Base-by-base conservation (phyloP, 2,329 filamentous ascomycete genomes). In the Ascosphaera aggregata region DNA sequence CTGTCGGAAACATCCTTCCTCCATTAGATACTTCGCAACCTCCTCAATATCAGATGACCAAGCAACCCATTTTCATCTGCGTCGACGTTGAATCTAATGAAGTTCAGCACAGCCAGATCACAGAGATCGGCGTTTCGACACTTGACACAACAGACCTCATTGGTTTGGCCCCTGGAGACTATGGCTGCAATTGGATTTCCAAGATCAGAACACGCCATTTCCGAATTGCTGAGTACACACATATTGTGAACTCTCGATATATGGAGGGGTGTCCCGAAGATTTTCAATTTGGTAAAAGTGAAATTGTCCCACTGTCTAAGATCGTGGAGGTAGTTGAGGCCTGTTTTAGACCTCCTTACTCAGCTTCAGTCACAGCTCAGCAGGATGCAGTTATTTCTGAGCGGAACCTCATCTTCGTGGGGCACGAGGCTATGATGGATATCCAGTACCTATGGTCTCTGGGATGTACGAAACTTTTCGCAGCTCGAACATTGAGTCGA, bases 21-120 rank as follows among this genome's bases (percentile, higher is more conserved):
- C 52, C 48, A 2, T 49, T 73, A 31, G 56, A 69, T 49, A 47
- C 66, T 34, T 52, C 55, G n/a, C 47, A 61, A 31, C 55, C 60
- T 0, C 55, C 56, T 2, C 62, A 63, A 1, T 65, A 63, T 42
- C 42, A 53, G 0, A 64, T 65, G 39, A 67, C 73, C 19, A 49
- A 55, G 9, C 60, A 65, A n/a, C 65, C 71, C 1, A 64, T 91
- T 5, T 77, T 94, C 47, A 63, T 93, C 42, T 73, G 69, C 44
- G 63, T 95, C 35, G 89, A 98, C 48, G 62, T 89, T 22, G 89
- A 98, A 55, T 73, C 76, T 1, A 80, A 75, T 42, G 89, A 98
- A 54, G 57, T 59, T 17, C 62, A 69, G 35, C 68, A 72, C 9
- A 60, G 65, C 24, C 61, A 69, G 9, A 67, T 95, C 42, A 92